These are phyloP conservation scores for Aspergillus calidoustus DNA, from an alignment of 2,329 filamentous ascomycete species.

Conservation along the genomic window DNA sequence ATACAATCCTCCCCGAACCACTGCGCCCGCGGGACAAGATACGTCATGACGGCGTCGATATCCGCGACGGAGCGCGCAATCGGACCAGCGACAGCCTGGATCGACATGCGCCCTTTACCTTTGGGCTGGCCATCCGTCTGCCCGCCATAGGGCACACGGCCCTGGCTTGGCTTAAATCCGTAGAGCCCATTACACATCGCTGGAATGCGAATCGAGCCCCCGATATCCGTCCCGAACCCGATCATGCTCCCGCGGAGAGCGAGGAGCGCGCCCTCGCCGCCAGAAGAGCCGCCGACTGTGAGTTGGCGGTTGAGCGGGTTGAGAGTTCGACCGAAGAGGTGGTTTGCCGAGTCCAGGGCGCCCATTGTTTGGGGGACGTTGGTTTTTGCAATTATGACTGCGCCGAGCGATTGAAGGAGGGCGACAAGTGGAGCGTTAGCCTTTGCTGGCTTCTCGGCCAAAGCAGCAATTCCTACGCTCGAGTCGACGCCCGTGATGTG, in stretches of 20 bases:
- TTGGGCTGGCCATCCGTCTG: conserved; percentile 52
- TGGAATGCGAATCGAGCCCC: conserved; percentile 51
- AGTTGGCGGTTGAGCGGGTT: conserved; percentile 67
- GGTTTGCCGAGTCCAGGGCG: conserved; percentile 63
- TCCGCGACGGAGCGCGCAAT: conserved; percentile 47
- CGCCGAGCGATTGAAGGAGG: conserved; percentile 63
- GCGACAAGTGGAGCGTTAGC: conserved; percentile 63
- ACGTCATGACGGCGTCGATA: conserved; percentile 53
- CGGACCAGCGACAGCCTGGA: conserved; percentile 54
- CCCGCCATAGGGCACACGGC: conserved; percentile 57
- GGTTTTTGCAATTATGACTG: conserved; percentile 72
- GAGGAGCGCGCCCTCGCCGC: conserved; percentile 66
- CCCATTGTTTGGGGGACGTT: conserved; percentile 66
- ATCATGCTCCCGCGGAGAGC: conserved; percentile 63
- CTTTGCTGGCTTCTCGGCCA: conserved; percentile 63
- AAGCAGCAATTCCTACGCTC: conserved; percentile 62
- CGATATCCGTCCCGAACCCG: conserved; percentile 67
- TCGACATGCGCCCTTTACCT: conserved; percentile 55
- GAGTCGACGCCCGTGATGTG: conserved; percentile 55
- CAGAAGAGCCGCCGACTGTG: conserved; percentile 67
- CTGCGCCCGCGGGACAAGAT: conserved; percentile 56
- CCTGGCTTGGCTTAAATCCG: conserved; percentile 54
- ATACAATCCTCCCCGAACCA: conserved; percentile 57
- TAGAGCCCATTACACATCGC: conserved; percentile 59
- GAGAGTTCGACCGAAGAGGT: conserved; percentile 65